A percentile compares a stretch with the other conserved stretches of the same genome.
phyloP scores from a whole-genome alignment of 345 rosid genomes.

The Trapa bicornis region DNA sequence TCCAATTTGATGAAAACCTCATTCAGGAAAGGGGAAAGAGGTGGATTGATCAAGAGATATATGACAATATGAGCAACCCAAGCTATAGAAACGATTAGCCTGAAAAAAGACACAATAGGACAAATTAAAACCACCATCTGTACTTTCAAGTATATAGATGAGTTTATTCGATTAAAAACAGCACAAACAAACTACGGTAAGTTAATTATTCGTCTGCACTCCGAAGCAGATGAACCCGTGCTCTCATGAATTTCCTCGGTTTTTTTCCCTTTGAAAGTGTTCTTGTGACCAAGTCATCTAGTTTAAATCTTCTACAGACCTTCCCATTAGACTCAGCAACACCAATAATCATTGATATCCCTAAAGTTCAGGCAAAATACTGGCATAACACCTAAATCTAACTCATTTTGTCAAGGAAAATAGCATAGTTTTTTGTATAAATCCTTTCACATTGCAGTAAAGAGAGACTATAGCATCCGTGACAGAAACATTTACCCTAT shows the following conservation, averaged over 20 bases:
- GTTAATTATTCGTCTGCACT: background rate
- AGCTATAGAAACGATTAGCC: slow-evolving; percentile 89
- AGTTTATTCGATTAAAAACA: background rate
- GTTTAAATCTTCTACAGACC: background rate
- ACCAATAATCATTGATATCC: background rate
- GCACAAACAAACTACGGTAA: background rate
- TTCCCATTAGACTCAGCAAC: background rate
- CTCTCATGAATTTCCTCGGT: background rate
- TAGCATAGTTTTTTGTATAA: background rate
- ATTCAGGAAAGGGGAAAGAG: slow-evolving; percentile 81
- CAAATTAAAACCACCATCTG: background rate
- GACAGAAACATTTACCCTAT: slow-evolving; percentile 52
- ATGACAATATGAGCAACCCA: slow-evolving; percentile 92
- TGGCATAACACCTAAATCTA: background rate
- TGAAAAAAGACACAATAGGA: slow-evolving; percentile 11
- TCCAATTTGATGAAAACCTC: slow-evolving; percentile 98
- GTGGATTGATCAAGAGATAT: slow-evolving; percentile 71
- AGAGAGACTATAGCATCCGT: slow-evolving; percentile 1
- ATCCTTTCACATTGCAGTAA: background rate
- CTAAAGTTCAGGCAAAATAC: too few relatives aligned
- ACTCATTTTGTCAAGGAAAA: background rate
- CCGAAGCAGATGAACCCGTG: background rate
- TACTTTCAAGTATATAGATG: background rate
- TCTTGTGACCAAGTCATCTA: background rate
- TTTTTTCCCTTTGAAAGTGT: background rate